Evolutionary conservation across 148 eudicot species (phyloP), one percentile per base, ranked within the genome.

Genomic region (Rhododendron simsii): DNA sequence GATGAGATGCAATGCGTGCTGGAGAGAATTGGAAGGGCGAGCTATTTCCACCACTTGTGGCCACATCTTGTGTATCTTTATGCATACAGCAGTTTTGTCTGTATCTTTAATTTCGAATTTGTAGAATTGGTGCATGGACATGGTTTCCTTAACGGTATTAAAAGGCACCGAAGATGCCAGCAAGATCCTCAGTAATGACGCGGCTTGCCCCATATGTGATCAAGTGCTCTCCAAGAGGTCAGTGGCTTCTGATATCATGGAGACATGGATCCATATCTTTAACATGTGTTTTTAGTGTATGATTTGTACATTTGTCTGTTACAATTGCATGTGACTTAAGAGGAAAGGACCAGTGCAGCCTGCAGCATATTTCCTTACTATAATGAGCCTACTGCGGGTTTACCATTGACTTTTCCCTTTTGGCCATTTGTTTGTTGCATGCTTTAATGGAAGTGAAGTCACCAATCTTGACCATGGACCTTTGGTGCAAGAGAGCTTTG

Each of bases 1-100:
- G 88, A 96, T 96, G 99, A 96, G 98, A 88, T 96, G 99, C 94
- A 96, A 96, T 75, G 98, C 98, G 12, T 96, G 99, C 91, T 95
- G 99, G 99, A 92, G 96, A 84, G 99, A 95, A 83, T 85, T 96
- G 92, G 99, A 96, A 90, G 99, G 98, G 61, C 92, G 92, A 81
- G 99, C 98, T 83, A 87, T 95, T 85, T 85, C 98, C 12, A 96
- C 99, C 75, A 93, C 94, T 57, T 96, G 99, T 87, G 96, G 96
- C 89, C 99, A 96, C 91, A 88, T 96, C 63, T 89, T 95, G 78
- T 96, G 99, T 96, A 95, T 95, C 95, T 92, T 85, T 50, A 76
- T 85, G 67, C 48, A 84, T 77, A 44, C 13, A 55, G 74, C 81
- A 80, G 69, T 37, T 28, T 51, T 84, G 6, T 50, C 20, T 78